Conservation (phyloP, 805 yeast species). For the Tetrapisispora arboricola region DNA sequence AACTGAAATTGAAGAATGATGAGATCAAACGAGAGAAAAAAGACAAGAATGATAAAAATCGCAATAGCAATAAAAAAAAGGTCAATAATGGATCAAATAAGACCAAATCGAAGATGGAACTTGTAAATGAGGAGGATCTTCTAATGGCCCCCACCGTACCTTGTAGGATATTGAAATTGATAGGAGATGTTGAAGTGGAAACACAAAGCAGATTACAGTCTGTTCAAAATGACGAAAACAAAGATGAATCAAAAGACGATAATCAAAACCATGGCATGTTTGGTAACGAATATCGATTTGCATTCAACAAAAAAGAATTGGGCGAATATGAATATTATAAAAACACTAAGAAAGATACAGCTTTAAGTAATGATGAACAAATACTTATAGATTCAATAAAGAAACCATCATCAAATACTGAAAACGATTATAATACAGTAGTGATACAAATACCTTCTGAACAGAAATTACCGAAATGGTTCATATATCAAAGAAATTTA, state of each 20-base stretch:
- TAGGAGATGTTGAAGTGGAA: conserved; percentile 18
- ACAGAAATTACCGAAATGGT: conserved; percentile 65
- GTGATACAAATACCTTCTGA: conserved; percentile 49
- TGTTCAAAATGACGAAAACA: background rate
- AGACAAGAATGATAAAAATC: background rate
- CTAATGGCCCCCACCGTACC: conserved; percentile 23
- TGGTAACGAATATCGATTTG: conserved; percentile 25
- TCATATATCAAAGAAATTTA: conserved; percentile 45
- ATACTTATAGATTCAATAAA: background rate
- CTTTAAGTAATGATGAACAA: background rate
- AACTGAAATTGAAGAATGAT: background rate
- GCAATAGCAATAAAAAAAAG: background rate
- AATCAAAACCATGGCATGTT: conserved; percentile 24
- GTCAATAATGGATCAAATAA: background rate
- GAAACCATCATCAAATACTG: background rate
- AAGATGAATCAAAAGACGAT: background rate
- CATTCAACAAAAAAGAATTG: conserved; percentile 24
- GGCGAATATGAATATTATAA: conserved; percentile 33
- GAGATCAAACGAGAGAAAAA: background rate
- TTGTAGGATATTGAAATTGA: conserved; percentile 15
- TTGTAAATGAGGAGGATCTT: conserved; percentile 23
- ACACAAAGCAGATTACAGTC: conserved; percentile 4
- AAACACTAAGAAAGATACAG: conserved; percentile 6
- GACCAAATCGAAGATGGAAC: conserved; percentile 1
- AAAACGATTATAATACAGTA: conserved; percentile 1